Base-by-base conservation (phyloP, 768 basidiomycete genomes). In the Saitozyma podzolica region DNA sequence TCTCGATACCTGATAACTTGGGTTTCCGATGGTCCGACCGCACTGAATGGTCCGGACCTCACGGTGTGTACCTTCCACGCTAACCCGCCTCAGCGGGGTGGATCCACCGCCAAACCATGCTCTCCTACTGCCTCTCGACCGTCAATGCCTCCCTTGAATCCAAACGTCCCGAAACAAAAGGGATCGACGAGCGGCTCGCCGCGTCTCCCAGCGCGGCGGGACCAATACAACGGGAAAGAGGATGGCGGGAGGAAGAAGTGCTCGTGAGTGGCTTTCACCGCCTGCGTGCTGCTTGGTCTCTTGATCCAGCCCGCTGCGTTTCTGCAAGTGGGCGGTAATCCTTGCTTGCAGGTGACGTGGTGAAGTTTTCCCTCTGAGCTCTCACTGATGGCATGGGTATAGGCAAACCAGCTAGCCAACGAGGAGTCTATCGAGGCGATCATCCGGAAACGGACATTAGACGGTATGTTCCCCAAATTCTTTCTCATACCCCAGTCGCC, bases 341-440 rank as follows among this genome's bases (percentile, higher is more conserved):
- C 39, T 3, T 47, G n/a, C 45, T 13, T 11, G 45, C 45, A 13
- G 13, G 2, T 2, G 45, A 11, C 3, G 45, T 47, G 45, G 13
- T 47, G 2, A 47, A 19, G n/a, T 8, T 43, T 8, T 4, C 1
- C 17, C 13, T 47, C 52, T 50, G 40, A 20, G 40, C 17, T 41
- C 40, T 37, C 17, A 29, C 11, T 61, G 42, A 54, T 47, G 47
- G 40, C 41, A 6, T 50, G 37, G 29, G 29, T 2, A 11, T 60
- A 78, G 75, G 67, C 63, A 11, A 70, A 77, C 62, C 76, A 77
- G 47, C 60, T 77, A 8, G 61, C 49, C 0, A 77, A 76, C 43
- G 78, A 79, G 50, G 68, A 79, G 40, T 61, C 63, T 17, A 71
- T 79, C 10, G 78, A 79, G 59, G 69, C 72, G 0, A 79, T 79